Evolutionary conservation across 2,329 filamentous ascomycete genomes (phyloP).

Genomic region (Aspergillus tubingensis): DNA sequence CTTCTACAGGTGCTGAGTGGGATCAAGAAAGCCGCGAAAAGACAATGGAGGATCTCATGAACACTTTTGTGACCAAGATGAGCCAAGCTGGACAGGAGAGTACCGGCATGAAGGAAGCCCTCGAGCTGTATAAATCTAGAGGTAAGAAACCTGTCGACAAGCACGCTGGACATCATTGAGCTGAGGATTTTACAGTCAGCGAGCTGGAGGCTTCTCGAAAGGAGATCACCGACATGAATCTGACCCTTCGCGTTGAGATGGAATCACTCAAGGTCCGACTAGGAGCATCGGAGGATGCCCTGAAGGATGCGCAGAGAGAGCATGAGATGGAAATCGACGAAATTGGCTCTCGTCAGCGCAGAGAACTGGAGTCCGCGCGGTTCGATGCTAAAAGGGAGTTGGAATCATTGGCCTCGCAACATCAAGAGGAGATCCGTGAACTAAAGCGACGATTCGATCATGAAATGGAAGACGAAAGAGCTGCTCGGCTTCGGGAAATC

Average conservation of each 20-base stretch:
- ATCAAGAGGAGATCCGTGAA: slow-evolving; percentile 68
- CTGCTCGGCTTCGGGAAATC: slow-evolving; percentile 42
- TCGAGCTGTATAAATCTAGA: slow-evolving; percentile 72
- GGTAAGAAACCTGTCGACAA: slow-evolving; percentile 53
- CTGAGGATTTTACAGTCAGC: slow-evolving; percentile 46
- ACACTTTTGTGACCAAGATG: slow-evolving; percentile 71
- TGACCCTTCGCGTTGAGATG: slow-evolving; percentile 66
- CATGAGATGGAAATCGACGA: slow-evolving; percentile 57
- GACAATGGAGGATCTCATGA: slow-evolving; percentile 74
- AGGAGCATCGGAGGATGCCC: slow-evolving; percentile 49
- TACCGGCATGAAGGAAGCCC: slow-evolving; percentile 70
- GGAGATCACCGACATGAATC: slow-evolving; percentile 54
- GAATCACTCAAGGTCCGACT: slow-evolving; percentile 60
- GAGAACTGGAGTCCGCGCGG: slow-evolving; percentile 44
- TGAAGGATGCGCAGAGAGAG: slow-evolving; percentile 56
- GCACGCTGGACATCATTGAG: neutral
- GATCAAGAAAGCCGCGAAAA: slow-evolving; percentile 77
- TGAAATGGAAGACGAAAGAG: slow-evolving; percentile 66
- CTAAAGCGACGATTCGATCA: slow-evolving; percentile 63
- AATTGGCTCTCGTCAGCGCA: slow-evolving; percentile 53
- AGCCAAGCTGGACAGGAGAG: slow-evolving; percentile 68
- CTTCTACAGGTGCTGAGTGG: slow-evolving; percentile 51
- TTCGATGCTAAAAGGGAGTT: slow-evolving; percentile 54
- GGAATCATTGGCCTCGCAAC: slow-evolving; percentile 60
- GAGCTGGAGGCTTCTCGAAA: slow-evolving; percentile 59